These are phyloP conservation scores for Saccharomycopsis crataegensis DNA, from an alignment of 1,139 yeast species.

Conservation along the genomic window DNA sequence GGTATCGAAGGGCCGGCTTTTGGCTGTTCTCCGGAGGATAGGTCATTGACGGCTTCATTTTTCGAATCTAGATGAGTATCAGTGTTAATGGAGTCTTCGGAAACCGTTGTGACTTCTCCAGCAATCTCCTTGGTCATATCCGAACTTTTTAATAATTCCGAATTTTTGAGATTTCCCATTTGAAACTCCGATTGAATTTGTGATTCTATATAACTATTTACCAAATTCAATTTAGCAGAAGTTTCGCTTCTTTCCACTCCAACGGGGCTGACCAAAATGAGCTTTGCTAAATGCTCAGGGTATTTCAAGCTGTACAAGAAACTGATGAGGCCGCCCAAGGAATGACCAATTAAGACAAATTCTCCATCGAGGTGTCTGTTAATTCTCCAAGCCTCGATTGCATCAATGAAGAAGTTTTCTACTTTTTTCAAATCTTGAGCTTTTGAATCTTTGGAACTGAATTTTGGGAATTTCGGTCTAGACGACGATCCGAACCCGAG, in stretches of 20 bases:
- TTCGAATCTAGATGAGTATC: not conserved
- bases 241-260: conserved; percentile 17
- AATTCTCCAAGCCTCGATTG: conserved; percentile 71
- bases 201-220: not conserved
- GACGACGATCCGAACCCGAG: conserved; percentile 76
- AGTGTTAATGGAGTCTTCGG: not conserved
- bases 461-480: conserved; percentile 46
- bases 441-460: conserved; percentile 27
- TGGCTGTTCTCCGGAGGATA: not conserved
- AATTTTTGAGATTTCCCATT: not conserved
- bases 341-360: conserved; percentile 79
- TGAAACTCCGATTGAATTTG: conserved; percentile 2
- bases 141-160: conserved; percentile 1
- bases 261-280: conserved; percentile 70
- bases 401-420: conserved; percentile 69
- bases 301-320: conserved; percentile 67
- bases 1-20: not conserved
- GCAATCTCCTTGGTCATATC: conserved; percentile 2
- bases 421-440: conserved; percentile 28
- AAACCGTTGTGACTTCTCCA: not conserved
- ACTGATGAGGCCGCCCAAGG: conserved; percentile 85
- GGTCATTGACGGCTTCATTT: not conserved
- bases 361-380: conserved; percentile 41
- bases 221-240: conserved; percentile 11
- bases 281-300: conserved; percentile 51